A percentile compares a stretch with the other conserved stretches of the same genome.
Conservation (phyloP, 768 basidiomycete species). For the Hypsizygus marmoreus region DNA sequence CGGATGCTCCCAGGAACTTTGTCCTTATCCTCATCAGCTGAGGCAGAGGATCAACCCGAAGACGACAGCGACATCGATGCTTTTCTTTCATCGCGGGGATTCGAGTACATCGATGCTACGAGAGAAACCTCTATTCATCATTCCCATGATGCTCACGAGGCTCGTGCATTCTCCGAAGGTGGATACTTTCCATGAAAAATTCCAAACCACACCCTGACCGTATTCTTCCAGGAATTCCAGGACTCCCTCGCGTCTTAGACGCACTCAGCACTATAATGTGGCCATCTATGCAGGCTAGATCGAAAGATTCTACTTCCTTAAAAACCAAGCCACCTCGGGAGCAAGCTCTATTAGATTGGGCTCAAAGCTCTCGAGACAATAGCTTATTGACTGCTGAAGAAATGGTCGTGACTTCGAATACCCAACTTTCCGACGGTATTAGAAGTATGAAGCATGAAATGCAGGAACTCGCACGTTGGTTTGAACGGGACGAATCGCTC, state of each 20-base stretch:
- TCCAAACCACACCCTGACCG: neutral
- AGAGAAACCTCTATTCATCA: too few species aligned
- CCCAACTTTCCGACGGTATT: slow-evolving; percentile 25
- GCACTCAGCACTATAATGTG: slow-evolving; percentile 88
- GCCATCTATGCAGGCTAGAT: slow-evolving; percentile 67
- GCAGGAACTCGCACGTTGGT: slow-evolving; percentile 62
- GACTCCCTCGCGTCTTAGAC: slow-evolving; percentile 70
- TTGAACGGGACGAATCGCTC: slow-evolving; percentile 48
- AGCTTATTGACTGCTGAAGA: slow-evolving; percentile 25
- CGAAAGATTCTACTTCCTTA: slow-evolving; percentile 16
- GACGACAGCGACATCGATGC: slow-evolving; percentile 63
- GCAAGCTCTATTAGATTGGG: slow-evolving; percentile 43
- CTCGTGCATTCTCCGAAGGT: slow-evolving; percentile 26
- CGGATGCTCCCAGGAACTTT: slow-evolving; percentile 37
- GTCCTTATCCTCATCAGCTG: slow-evolving; percentile 10
- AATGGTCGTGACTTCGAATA: slow-evolving; percentile 13
- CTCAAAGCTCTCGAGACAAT: slow-evolving; percentile 39
- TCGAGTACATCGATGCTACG: slow-evolving; percentile 74
- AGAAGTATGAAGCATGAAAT: slow-evolving; percentile 51
- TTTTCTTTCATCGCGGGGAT: slow-evolving; percentile 67
- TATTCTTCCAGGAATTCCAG: slow-evolving; percentile 42
- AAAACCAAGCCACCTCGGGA: slow-evolving; percentile 25
- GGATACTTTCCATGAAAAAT: slow-evolving; percentile 14
- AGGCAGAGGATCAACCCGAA: slow-evolving; percentile 32
- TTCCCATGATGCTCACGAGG: too few species aligned